These are phyloP conservation scores for Coemansia sp. DNA, from an alignment of 192 early-diverging fungal genomes.

Conservation along the genomic window DNA sequence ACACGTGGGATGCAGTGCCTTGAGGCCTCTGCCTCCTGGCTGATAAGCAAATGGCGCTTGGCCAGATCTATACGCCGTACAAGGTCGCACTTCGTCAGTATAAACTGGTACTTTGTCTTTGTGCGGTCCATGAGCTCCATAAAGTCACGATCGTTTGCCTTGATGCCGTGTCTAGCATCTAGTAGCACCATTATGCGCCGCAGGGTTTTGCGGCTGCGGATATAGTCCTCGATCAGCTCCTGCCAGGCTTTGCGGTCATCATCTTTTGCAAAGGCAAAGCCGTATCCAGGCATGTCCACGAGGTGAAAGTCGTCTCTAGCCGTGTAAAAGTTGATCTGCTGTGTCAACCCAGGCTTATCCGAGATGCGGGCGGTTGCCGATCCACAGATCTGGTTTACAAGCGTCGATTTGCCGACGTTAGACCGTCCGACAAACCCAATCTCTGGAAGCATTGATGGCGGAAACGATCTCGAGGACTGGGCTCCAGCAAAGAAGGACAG, in stretches of 20 bases:
- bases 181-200: slow-evolving; percentile 71
- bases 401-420: slow-evolving; percentile 80
- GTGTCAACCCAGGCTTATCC: slow-evolving; percentile 74
- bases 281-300: slow-evolving; percentile 83
- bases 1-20: slow-evolving; percentile 51
- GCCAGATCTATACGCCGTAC: slow-evolving; percentile 64
- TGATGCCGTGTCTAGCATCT: slow-evolving; percentile 73
- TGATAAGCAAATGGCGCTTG: slow-evolving; percentile 57
- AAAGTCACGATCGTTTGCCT: slow-evolving; percentile 50
- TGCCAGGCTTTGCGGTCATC: slow-evolving; percentile 57
- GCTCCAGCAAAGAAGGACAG: slow-evolving; percentile 54
- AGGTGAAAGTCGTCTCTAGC: slow-evolving; percentile 63
- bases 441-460: slow-evolving; percentile 39
- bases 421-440: slow-evolving; percentile 63
- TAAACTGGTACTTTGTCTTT: slow-evolving; percentile 45
- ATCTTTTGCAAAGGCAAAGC: slow-evolving; percentile 77
- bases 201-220: slow-evolving; percentile 57
- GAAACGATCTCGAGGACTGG: slow-evolving; percentile 41
- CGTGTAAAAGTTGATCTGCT: slow-evolving; percentile 78
- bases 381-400: slow-evolving; percentile 67
- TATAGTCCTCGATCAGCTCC: slow-evolving; percentile 69
- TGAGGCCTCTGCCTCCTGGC: slow-evolving; percentile 41
- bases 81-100: slow-evolving; percentile 74
- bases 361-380: slow-evolving; percentile 65
- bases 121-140: slow-evolving; percentile 44